Evolutionary conservation across 2,329 filamentous ascomycete species (phyloP).

Genomic region (Malbranchea zuffiana): DNA sequence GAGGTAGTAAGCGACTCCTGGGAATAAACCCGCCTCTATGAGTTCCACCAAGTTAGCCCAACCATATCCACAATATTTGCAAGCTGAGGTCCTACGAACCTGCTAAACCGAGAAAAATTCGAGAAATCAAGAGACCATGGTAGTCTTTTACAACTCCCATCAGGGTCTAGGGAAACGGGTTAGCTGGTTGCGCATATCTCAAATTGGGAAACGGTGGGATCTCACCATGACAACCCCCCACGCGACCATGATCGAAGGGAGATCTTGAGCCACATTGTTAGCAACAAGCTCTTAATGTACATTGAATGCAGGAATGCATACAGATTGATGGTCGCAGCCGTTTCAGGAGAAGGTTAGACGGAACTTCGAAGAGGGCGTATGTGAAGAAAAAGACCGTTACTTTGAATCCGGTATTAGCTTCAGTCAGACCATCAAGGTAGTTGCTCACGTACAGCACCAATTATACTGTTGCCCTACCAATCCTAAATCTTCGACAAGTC

Average conservation of each 20-base stretch:
- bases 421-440: neutral
- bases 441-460: slow-evolving; percentile 17
- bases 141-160: slow-evolving; percentile 41
- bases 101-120: slow-evolving; percentile 37
- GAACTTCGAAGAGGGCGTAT: slow-evolving; percentile 18
- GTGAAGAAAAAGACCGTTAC: slow-evolving; percentile 21
- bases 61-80: neutral
- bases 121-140: slow-evolving; percentile 36
- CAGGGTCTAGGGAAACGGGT: slow-evolving; percentile 26
- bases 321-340: slow-evolving; percentile 22
- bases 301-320: slow-evolving; percentile 2
- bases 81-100: slow-evolving; percentile 15
- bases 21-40: slow-evolving; percentile 33
- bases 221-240: slow-evolving; percentile 40
- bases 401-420: slow-evolving; percentile 5
- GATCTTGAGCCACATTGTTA: slow-evolving; percentile 11
- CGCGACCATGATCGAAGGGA: slow-evolving; percentile 25
- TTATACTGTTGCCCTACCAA: slow-evolving; percentile 21
- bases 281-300: neutral
- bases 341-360: slow-evolving; percentile 23
- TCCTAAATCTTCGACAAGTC: slow-evolving; percentile 16
- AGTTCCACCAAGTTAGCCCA: neutral
- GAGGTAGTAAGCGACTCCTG: slow-evolving; percentile 36
- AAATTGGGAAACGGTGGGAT: no score
- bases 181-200: slow-evolving; percentile 1